These are phyloP conservation scores for Sophora flavescens DNA, from an alignment of 306 rosid species.

Conservation along the genomic window DNA sequence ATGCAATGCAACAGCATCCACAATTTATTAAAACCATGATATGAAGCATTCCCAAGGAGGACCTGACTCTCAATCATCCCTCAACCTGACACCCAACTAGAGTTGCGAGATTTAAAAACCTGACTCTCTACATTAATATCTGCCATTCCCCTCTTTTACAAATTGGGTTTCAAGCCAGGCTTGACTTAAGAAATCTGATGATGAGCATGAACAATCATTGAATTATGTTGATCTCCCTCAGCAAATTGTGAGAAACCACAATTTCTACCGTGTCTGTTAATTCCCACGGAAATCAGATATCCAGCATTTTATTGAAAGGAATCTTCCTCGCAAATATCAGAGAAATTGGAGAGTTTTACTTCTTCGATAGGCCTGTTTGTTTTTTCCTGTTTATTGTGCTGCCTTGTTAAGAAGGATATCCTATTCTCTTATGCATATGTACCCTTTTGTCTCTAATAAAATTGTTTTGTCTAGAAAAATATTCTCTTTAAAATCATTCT, in stretches of 20 bases:
- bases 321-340: constrained; percentile 3
- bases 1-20: background rate
- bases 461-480: background rate
- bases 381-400: constrained; percentile 19
- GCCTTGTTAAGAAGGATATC: constrained; percentile 22
- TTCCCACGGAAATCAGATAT: constrained; percentile 14
- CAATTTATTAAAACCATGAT: background rate
- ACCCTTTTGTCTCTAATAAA: background rate
- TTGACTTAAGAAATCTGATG: background rate
- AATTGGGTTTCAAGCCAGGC: background rate
- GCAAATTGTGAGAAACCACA: background rate
- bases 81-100: background rate
- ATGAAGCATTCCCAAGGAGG: background rate
- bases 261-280: background rate
- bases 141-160: background rate
- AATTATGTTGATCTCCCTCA: background rate
- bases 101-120: background rate
- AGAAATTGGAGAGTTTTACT: constrained; percentile 11
- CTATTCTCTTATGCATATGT: background rate
- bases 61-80: background rate
- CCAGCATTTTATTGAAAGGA: background rate
- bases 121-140: background rate
- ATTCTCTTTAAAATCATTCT: constrained; percentile 17
- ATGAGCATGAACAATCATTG: background rate
- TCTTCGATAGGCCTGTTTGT: constrained; percentile 25